Evolutionary conservation across 441 rosid species (phyloP).

Genomic region (Bruguiera hainesii): DNA sequence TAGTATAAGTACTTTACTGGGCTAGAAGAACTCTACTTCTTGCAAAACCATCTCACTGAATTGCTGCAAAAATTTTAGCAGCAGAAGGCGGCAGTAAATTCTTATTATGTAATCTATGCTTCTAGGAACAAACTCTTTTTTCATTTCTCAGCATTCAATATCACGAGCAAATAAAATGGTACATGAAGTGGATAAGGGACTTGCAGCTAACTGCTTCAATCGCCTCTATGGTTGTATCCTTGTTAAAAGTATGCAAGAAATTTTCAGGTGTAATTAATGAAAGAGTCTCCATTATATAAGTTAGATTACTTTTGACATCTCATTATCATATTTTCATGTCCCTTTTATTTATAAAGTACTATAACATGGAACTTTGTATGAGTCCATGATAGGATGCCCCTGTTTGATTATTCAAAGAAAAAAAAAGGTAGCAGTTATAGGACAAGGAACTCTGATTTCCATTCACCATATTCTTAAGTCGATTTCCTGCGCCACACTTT

Average conservation of each 20-base stretch:
- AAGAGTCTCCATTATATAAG: too few species aligned
- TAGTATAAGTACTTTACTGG: background rate
- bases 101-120: background rate
- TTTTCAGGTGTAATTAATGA: too few species aligned
- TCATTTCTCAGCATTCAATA: constrained; percentile 11
- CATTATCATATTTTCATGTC: too few species aligned
- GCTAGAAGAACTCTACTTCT: background rate
- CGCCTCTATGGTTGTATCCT: background rate
- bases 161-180: constrained; percentile 1
- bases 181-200: constrained; percentile 1
- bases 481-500: constrained; percentile 2
- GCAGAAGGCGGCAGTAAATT: constrained; percentile 12
- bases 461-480: background rate
- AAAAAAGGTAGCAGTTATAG: background rate
- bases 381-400: background rate
- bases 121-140: background rate
- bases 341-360: too few species aligned
- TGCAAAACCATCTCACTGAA: constrained; percentile 5
- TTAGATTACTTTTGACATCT: too few species aligned
- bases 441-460: background rate
- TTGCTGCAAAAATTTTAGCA: background rate
- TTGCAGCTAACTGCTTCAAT: background rate
- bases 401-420: background rate
- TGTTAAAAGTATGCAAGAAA: too few species aligned
- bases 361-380: background rate